Evolutionary conservation across 306 rosid genomes (phyloP).

Genomic region (Trifolium dubium): DNA sequence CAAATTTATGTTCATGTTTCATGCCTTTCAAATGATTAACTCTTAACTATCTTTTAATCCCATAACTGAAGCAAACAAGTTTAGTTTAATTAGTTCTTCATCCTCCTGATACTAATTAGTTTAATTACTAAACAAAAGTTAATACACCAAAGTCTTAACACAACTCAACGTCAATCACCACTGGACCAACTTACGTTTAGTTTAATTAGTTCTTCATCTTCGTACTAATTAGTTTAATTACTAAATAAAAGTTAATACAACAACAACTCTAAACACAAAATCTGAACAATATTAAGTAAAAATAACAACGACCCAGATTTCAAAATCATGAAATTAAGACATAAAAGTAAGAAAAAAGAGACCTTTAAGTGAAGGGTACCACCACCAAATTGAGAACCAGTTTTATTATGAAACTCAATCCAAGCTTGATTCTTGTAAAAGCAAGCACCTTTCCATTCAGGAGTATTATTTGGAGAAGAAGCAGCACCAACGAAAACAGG

Average conservation of each 20-base stretch:
- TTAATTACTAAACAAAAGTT: background rate
- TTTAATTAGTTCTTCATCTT: background rate
- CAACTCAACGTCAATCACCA: no score
- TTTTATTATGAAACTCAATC: slow-evolving; percentile 80
- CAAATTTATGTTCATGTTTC: background rate
- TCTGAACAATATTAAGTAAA: background rate
- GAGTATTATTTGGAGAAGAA: slow-evolving; percentile 39
- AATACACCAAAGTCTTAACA: background rate
- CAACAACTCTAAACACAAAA: background rate
- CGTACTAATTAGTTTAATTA: background rate
- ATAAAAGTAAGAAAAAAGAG: background rate
- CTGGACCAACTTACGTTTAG: background rate
- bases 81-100: background rate
- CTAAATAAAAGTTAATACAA: background rate
- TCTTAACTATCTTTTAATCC: slow-evolving; percentile 6
- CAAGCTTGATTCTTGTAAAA: slow-evolving; percentile 80
- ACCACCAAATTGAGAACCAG: slow-evolving; percentile 72
- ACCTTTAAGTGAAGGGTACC: slow-evolving; percentile 96
- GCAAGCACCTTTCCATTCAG: slow-evolving; percentile 84
- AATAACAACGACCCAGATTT: slow-evolving; percentile 22
- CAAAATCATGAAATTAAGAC: slow-evolving; percentile 10
- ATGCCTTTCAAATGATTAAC: background rate
- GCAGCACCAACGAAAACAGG: slow-evolving; percentile 88
- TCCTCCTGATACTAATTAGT: background rate
- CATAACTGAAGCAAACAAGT: slow-evolving; percentile 14